A percentile compares a stretch with the other conserved stretches of the same genome.
Conservation (phyloP, 2,329 filamentous ascomycete genomes). For the Beauveria varroae region DNA sequence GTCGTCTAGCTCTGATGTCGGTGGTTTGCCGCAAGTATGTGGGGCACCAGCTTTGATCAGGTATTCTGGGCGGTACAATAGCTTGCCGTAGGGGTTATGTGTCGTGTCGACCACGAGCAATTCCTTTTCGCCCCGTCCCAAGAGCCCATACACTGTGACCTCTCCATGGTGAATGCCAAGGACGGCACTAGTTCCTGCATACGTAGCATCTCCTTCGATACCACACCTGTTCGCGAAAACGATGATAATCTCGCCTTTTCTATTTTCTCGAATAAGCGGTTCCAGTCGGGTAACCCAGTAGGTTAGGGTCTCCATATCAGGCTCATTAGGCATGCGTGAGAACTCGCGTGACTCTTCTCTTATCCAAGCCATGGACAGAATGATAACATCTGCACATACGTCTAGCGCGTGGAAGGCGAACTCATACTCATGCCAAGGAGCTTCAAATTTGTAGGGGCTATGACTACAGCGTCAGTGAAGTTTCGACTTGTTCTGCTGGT, state of each 20-base stretch:
- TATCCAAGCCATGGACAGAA: constrained; percentile 76
- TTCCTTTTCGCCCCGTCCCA: constrained; percentile 62
- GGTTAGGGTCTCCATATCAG: constrained; percentile 64
- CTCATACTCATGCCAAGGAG: constrained; percentile 15
- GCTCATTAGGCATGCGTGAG: constrained; percentile 44
- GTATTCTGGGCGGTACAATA: background rate
- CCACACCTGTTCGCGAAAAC: constrained; percentile 66
- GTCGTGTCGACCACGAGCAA: constrained; percentile 60
- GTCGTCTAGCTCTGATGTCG: too few relatives aligned
- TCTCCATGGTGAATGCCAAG: constrained; percentile 58
- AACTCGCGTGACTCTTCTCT: constrained; percentile 39
- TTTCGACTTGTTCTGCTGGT: background rate
- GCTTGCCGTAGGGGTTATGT: background rate
- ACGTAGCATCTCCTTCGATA: constrained; percentile 56
- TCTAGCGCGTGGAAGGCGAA: constrained; percentile 50
- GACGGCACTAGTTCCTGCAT: constrained; percentile 68
- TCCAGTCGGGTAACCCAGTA: constrained; percentile 71
- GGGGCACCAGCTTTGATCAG: background rate
- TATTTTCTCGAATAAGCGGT: constrained; percentile 49
- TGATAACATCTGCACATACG: constrained; percentile 51
- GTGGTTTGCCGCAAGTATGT: background rate
- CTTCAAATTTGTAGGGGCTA: constrained; percentile 12
- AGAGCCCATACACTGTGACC: constrained; percentile 60
- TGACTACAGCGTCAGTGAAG: background rate
- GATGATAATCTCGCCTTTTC: constrained; percentile 54